Evolutionary conservation across 2,329 filamentous ascomycete species (phyloP).

Genomic region (Onygenales sp.): DNA sequence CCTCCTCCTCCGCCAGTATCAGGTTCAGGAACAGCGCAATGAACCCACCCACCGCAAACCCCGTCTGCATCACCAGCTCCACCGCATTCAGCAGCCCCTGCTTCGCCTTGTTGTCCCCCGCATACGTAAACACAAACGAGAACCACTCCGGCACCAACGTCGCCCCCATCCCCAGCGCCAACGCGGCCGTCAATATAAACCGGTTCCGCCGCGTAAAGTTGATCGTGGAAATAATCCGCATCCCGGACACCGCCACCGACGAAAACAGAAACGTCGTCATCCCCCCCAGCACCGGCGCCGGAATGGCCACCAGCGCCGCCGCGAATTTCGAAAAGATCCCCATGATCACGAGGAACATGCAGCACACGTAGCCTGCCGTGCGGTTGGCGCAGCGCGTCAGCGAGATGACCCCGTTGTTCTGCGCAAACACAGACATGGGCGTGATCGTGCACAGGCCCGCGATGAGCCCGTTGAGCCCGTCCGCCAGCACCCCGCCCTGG

Average conservation of each 20-base stretch:
- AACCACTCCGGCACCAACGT: conserved; percentile 42
- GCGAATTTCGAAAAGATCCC: conserved; percentile 63
- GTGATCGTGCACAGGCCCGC: conserved; percentile 57
- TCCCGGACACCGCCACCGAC: conserved; percentile 55
- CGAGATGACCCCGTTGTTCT: conserved; percentile 61
- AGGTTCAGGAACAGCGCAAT: conserved; percentile 66
- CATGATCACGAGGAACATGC: conserved; percentile 58
- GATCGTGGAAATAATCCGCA: conserved; percentile 55
- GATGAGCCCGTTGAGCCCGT: conserved; percentile 56
- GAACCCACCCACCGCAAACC: conserved; percentile 56
- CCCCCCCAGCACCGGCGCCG: conserved; percentile 37
- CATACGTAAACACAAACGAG: conserved; percentile 36
- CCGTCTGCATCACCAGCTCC: conserved; percentile 59
- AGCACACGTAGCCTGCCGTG: conserved; percentile 57
- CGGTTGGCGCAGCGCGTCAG: conserved; percentile 60
- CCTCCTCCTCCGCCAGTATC: conserved; percentile 62
- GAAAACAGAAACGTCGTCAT: conserved; percentile 58
- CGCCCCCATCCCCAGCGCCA: conserved; percentile 50
- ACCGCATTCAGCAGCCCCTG: conserved; percentile 46
- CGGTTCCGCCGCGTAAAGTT: conserved; percentile 56
- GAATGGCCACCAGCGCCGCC: conserved; percentile 58
- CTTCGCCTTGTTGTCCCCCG: conserved; percentile 55
- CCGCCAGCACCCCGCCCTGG: conserved; percentile 58
- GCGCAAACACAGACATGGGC: conserved; percentile 59
- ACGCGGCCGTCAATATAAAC: conserved; percentile 54